phyloP scores from a whole-genome alignment of 73 alveolate genomes.

The Symbiodinium natans region DNA sequence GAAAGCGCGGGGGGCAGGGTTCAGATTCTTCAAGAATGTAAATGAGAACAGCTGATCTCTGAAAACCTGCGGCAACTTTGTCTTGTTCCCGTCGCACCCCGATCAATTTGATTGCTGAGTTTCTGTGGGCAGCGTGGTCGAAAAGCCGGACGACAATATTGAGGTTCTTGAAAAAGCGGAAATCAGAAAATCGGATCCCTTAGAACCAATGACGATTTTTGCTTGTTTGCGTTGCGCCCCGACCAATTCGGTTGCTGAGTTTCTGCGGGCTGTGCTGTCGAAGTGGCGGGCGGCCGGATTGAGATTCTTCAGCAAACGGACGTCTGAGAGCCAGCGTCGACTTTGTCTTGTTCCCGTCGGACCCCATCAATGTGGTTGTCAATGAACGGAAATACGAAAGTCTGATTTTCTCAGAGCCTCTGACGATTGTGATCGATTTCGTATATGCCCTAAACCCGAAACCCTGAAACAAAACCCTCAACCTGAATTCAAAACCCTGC shows the following conservation, averaged over 20 bases:
- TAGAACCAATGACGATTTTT: neutral
- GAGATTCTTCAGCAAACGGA: neutral
- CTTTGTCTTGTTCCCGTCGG: neutral
- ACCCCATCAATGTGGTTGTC: too few relatives aligned
- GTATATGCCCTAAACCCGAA: too few relatives aligned
- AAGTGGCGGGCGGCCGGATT: neutral
- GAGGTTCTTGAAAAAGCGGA: neutral
- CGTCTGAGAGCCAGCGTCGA: neutral
- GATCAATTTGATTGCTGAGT: neutral
- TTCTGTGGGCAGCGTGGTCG: neutral
- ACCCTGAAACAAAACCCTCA: too few relatives aligned
- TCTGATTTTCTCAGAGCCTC: too few relatives aligned
- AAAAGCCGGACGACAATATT: neutral
- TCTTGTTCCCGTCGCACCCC: neutral
- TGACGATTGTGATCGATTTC: too few relatives aligned
- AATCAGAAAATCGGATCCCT: neutral
- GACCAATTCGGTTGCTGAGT: neutral
- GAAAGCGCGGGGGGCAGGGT: neutral
- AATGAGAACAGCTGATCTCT: neutral
- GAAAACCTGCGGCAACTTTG: neutral
- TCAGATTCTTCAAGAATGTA: neutral
- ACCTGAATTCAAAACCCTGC: too few relatives aligned
- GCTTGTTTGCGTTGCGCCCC: neutral
- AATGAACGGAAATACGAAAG: too few relatives aligned
- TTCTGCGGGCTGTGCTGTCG: neutral